phyloP scores from a whole-genome alignment of 345 rosid genomes.

The Rhodamnia argentea region DNA sequence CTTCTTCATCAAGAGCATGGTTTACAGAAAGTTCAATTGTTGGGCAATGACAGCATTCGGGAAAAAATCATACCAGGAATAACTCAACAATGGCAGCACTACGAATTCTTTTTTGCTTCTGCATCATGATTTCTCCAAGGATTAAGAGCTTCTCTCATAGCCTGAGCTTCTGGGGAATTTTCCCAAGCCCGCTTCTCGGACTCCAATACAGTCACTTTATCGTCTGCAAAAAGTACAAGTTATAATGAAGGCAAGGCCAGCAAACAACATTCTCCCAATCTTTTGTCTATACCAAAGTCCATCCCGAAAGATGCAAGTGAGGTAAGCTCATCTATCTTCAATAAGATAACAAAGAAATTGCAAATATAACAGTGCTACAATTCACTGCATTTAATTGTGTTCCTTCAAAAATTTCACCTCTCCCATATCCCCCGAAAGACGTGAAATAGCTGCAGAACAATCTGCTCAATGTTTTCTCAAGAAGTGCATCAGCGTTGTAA shows the following conservation, averaged over 20 bases:
- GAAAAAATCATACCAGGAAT: background rate
- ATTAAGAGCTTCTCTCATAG: slow-evolving; percentile 65
- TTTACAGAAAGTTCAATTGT: background rate
- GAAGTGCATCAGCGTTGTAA: background rate
- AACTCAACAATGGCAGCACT: background rate
- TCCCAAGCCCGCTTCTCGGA: slow-evolving; percentile 81
- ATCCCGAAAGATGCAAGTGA: background rate
- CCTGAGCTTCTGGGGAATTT: slow-evolving; percentile 65
- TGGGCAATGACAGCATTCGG: background rate
- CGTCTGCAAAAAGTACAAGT: slow-evolving; percentile 24
- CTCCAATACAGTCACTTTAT: slow-evolving; percentile 75
- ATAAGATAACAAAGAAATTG: background rate
- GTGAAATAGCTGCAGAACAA: background rate
- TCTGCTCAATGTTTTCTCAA: background rate
- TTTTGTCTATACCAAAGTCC: background rate
- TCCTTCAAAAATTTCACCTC: background rate
- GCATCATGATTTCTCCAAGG: slow-evolving; percentile 73
- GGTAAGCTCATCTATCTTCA: background rate
- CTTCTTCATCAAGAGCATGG: background rate
- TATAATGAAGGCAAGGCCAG: background rate
- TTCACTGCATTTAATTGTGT: background rate
- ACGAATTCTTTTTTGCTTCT: slow-evolving; percentile 24
- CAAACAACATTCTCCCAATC: background rate
- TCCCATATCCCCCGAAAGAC: background rate
- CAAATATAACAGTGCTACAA: background rate